phyloP scores from a whole-genome alignment of 2,329 filamentous ascomycete species.

The Neofusicoccum sp. region DNA sequence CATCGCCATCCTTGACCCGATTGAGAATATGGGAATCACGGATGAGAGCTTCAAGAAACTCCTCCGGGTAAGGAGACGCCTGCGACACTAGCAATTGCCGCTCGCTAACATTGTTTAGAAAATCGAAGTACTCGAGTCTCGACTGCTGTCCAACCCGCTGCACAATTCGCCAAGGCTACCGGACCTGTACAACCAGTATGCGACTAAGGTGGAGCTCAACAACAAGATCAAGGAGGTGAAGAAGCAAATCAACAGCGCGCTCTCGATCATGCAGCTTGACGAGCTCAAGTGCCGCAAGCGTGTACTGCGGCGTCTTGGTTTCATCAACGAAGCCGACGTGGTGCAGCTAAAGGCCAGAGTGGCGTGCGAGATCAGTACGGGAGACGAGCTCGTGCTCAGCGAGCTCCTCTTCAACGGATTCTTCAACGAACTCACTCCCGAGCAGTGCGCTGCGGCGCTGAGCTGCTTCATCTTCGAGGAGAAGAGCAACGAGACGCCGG shows the following conservation, averaged over 20 bases:
- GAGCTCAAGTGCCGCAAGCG: conserved; percentile 96
- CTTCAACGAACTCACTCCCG: conserved; percentile 92
- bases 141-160: conserved; percentile 83
- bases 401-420: conserved; percentile 96
- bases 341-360: conserved; percentile 97
- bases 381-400: conserved; percentile 89
- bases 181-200: conserved; percentile 85
- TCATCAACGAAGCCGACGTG: conserved; percentile 94
- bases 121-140: conserved; percentile 94
- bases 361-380: conserved; percentile 95
- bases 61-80: conserved; percentile 56
- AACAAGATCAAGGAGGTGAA: conserved; percentile 86
- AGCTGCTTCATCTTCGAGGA: conserved; percentile 98
- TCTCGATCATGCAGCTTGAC: conserved; percentile 89
- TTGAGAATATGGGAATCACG: conserved; percentile 93
- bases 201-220: conserved; percentile 72
- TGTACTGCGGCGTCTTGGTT: conserved; percentile 88
- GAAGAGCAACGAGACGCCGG: conserved; percentile 75
- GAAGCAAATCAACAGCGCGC: conserved; percentile 80
- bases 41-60: conserved; percentile 94
- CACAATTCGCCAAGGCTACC: conserved; percentile 86
- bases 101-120: conserved; percentile 58
- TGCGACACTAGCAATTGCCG: not conserved
- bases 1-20: conserved; percentile 82
- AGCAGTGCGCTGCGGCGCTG: conserved; percentile 82